Evolutionary conservation across 2,329 filamentous ascomycete genomes (phyloP), one percentile per base, ranked within the genome.

Genomic region (Fusarium acutatum): DNA sequence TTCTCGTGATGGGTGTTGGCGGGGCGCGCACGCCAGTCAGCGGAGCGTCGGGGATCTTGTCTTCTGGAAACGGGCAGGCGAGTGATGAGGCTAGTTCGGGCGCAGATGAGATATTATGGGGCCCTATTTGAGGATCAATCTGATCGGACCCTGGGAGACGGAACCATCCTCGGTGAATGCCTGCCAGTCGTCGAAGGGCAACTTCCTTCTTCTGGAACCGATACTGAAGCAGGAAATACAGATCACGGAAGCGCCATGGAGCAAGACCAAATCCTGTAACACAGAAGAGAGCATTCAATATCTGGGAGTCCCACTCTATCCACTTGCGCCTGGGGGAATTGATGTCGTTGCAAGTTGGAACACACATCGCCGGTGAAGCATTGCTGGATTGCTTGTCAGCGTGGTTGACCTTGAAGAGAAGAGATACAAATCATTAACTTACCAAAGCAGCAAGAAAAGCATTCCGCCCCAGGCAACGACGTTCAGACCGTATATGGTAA

Each of bases 381-480:
- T 78, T 78, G 47, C 76, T 78, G 32, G 34, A 34, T 26, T 20
- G 24, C n/a, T 50, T 38, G 40, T 77, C 54, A 77, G 69, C 40
- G 24, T 47, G 40, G 34, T 20, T 28, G 44, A 17, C 30, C 35
- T 15, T 61, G 20, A 41, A 24, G 44, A 65, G 32, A 6, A 46
- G 43, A 28, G 14, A 59, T n/a, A 24, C 37, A n/a, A 34, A 32
- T 28, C 26, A 37, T n/a, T 32, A 58, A 37, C 60, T 68, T 94
- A 94, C 84, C 91, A 93, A 32, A 97, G 89, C 5, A 97, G 86
- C 24, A 97, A 85, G 82, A 97, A 97, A 38, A 97, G 87, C 94
- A 97, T 97, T 65, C 93, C 94, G 58, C 94, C 94, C 94, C 94
- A 97, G 1, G 93, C 95, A 15, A 97, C 89, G 26, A 97, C 88